These are phyloP conservation scores for Fusarium nanum DNA, from an alignment of 2,329 filamentous ascomycete species.

Conservation along the genomic window DNA sequence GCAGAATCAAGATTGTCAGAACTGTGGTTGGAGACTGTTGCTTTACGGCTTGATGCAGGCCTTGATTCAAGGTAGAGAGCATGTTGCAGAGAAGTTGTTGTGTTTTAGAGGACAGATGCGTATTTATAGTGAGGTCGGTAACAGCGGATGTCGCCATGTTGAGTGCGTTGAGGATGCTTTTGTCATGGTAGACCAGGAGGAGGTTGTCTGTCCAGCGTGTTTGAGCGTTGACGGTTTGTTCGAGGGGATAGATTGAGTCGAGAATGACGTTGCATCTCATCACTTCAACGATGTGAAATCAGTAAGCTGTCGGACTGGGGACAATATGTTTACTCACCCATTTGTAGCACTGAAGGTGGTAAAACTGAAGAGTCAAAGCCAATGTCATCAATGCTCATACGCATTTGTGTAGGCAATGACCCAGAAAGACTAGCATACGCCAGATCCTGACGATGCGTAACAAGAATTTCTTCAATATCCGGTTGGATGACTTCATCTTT, in stretches of 20 bases:
- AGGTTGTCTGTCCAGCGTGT: not conserved
- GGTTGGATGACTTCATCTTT: rapidly evolving
- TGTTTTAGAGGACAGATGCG: not conserved
- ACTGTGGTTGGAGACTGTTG: not conserved
- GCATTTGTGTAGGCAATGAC: not conserved
- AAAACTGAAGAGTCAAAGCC: not conserved
- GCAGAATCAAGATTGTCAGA: not conserved
- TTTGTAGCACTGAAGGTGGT: not conserved
- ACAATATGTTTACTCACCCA: not conserved
- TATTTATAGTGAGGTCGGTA: not conserved
- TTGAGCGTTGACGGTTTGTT: not conserved
- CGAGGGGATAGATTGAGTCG: not conserved
- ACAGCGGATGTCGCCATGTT: not conserved
- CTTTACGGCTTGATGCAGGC: not conserved
- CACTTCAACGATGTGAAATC: not conserved
- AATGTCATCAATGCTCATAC: not conserved
- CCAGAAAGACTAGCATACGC: too few relatives aligned
- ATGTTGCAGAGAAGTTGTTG: not conserved
- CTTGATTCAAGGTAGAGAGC: not conserved
- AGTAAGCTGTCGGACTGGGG: rapidly evolving
- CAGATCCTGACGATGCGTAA: not conserved
- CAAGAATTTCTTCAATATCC: rapidly evolving
- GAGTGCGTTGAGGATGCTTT: not conserved
- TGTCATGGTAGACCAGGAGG: not conserved
- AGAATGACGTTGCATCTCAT: not conserved